Conservation (phyloP, 2,329 filamentous ascomycete species). For the Stachybotrys chlorohalonatus region DNA sequence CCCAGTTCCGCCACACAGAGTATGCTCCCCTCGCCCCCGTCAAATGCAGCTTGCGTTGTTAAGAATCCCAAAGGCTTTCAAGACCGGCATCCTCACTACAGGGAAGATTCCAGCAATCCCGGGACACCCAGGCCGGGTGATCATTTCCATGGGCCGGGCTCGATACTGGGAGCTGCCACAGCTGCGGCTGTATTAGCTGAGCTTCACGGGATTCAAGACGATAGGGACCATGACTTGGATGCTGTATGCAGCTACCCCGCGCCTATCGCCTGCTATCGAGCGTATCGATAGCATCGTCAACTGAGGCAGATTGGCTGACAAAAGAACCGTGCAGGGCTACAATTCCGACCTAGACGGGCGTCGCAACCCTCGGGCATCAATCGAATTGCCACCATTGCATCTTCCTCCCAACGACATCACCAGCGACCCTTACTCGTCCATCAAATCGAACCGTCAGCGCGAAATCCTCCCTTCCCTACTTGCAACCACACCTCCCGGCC, state of each 20-base stretch:
- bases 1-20: slow-evolving; percentile 33
- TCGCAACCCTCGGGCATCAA: slow-evolving; percentile 54
- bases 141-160: slow-evolving; percentile 43
- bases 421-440: slow-evolving; percentile 62
- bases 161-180: slow-evolving; percentile 50
- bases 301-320: slow-evolving; percentile 1
- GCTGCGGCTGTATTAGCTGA: slow-evolving; percentile 83
- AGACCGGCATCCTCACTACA: slow-evolving; percentile 50
- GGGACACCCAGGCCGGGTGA: slow-evolving; percentile 61
- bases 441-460: slow-evolving; percentile 52
- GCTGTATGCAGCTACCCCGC: slow-evolving; percentile 40
- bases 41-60: slow-evolving; percentile 7
- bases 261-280: slow-evolving; percentile 5
- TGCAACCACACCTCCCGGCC: slow-evolving; percentile 70
- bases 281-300: slow-evolving; percentile 10
- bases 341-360: slow-evolving; percentile 62
- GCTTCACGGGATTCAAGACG: slow-evolving; percentile 66
- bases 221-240: slow-evolving; percentile 71
- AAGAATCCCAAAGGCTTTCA: slow-evolving; percentile 16
- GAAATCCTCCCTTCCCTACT: slow-evolving; percentile 79
- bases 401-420: slow-evolving; percentile 50
- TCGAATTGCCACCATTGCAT: slow-evolving; percentile 66
- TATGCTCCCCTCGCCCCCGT: slow-evolving; percentile 13
- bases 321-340: slow-evolving; percentile 41
- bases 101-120: slow-evolving; percentile 57